Percentiles rank a stretch among this genome's conserved stretches.
phyloP scores from a whole-genome alignment of 768 basidiomycete species.

The Hericium erinaceus region DNA sequence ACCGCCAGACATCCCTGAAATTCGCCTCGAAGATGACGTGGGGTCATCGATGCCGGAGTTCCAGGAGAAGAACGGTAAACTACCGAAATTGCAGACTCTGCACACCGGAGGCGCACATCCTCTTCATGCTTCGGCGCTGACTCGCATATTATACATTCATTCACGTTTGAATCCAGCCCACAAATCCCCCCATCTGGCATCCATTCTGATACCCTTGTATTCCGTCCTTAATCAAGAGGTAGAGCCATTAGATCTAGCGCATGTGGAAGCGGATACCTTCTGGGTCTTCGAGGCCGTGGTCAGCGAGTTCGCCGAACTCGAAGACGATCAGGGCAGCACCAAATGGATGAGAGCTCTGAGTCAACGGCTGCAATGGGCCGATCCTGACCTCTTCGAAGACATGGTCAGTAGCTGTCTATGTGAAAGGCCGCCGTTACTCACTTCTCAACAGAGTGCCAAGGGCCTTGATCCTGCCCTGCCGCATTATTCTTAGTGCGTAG shows the following conservation, averaged over 20 bases:
- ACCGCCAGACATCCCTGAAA: conserved; percentile 28
- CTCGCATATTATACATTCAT: conserved; percentile 67
- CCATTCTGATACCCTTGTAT: conserved; percentile 63
- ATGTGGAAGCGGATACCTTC: conserved; percentile 74
- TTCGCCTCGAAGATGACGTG: conserved; percentile 21
- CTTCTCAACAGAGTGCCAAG: conserved; percentile 37
- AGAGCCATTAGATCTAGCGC: conserved; percentile 48
- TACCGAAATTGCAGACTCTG: too few relatives aligned
- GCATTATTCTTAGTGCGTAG: conserved; percentile 70
- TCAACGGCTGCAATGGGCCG: conserved; percentile 51
- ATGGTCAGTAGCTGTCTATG: conserved; percentile 35
- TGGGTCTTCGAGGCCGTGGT: conserved; percentile 74
- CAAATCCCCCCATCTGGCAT: conserved; percentile 57
- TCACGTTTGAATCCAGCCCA: conserved; percentile 63
- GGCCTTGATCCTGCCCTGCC: conserved; percentile 65
- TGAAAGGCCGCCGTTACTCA: background rate
- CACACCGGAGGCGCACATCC: conserved; percentile 40
- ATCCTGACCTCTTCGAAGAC: conserved; percentile 48
- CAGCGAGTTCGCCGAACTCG: conserved; percentile 65
- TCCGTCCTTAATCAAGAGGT: conserved; percentile 52
- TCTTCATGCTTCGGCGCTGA: conserved; percentile 51
- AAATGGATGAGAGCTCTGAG: conserved; percentile 58
- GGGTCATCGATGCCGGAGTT: conserved; percentile 19
- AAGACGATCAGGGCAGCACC: conserved; percentile 53
- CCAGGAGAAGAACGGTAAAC: conserved; percentile 33